phyloP scores from a whole-genome alignment of 179 eudicot genomes.

The Heliamphora pulchella region DNA sequence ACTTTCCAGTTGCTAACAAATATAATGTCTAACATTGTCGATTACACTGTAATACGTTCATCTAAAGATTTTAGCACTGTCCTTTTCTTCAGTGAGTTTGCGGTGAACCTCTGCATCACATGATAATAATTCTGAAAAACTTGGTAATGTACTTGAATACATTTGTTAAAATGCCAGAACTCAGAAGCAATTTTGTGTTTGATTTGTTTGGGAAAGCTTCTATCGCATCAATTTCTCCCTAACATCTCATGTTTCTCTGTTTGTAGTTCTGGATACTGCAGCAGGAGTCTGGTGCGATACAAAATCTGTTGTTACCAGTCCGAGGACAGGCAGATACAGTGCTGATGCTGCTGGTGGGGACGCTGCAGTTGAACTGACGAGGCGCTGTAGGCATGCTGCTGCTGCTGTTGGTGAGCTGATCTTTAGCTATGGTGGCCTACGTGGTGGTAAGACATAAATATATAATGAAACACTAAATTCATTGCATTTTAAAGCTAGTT shows the following conservation, averaged over 20 bases:
- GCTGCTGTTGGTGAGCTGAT: slow-evolving; percentile 94
- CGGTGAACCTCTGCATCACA: too few species aligned
- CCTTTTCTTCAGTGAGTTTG: background rate
- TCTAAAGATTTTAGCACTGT: background rate
- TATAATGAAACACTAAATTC: background rate
- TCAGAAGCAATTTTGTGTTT: background rate
- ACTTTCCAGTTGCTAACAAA: slow-evolving; percentile 1
- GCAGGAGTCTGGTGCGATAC: slow-evolving; percentile 99
- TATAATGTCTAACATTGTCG: background rate
- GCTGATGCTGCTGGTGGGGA: slow-evolving; percentile 99
- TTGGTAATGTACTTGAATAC: too few species aligned
- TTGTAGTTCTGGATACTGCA: slow-evolving; percentile 91
- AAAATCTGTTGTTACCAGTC: slow-evolving; percentile 88
- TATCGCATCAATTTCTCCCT: slow-evolving; percentile 5
- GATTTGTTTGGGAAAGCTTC: slow-evolving; percentile 2
- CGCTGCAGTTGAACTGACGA: slow-evolving; percentile 90
- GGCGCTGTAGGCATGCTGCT: slow-evolving; percentile 99
- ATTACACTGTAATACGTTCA: background rate
- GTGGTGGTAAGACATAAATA: slow-evolving; percentile 66
- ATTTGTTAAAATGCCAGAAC: background rate
- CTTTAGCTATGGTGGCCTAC: slow-evolving; percentile 92
- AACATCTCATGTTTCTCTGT: slow-evolving; percentile 11
- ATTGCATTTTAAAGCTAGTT: slow-evolving; percentile 7
- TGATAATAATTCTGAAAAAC: too few species aligned
- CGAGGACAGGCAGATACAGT: slow-evolving; percentile 93